Evolutionary conservation across 768 basidiomycete species (phyloP), one percentile per base, ranked within the genome.

Genomic region (Trametes sanguinea): DNA sequence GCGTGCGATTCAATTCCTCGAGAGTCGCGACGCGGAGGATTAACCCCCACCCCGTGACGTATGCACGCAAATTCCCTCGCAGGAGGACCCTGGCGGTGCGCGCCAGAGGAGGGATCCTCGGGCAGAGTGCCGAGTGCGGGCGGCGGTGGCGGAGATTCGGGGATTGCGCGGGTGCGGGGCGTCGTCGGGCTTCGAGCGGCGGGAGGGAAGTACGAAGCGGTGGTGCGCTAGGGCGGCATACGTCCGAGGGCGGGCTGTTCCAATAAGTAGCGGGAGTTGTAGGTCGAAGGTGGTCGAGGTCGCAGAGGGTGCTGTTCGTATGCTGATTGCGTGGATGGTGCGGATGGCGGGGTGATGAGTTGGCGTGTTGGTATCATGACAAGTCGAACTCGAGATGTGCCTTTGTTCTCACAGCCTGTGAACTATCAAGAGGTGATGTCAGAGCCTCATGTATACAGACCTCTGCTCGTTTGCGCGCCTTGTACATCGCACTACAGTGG

Each of bases 121-220:
- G 51, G n/a, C n/a, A 40, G n/a, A 52, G 51, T 52, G 17, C 35
- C 51, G 35, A 22, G 29, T 9, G 47, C 22, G 29, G n/a, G 16
- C 47, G 10, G 22, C 7, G 10, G 47, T 46, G 29, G 22, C 9
- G 14, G 8, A n/a, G 44, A 16, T 27, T 17, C 45, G 55, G 55
- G n/a, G 17, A 47, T 57, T 48, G 55, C 55, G 55, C 35, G 55
- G 55, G 17, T 45, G 35, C 30, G 55, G 46, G 55, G 40, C 55
- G 55, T 22, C 22, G 22, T 22, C 22, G 22, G 22, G 22, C 22
- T 22, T 22, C 22, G 22, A 22, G 22, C 22, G 22, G 22, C 22
- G 22, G 22, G 22, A 46, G 42, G 42, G 8, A n/a, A 9, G 42
- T 43, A 4, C n/a, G 42, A 43, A n/a, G 42, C 10, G 42, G 10